Evolutionary conservation across 2,329 filamentous ascomycete species (phyloP).

Genomic region (Pseudogymnoascus sp.): DNA sequence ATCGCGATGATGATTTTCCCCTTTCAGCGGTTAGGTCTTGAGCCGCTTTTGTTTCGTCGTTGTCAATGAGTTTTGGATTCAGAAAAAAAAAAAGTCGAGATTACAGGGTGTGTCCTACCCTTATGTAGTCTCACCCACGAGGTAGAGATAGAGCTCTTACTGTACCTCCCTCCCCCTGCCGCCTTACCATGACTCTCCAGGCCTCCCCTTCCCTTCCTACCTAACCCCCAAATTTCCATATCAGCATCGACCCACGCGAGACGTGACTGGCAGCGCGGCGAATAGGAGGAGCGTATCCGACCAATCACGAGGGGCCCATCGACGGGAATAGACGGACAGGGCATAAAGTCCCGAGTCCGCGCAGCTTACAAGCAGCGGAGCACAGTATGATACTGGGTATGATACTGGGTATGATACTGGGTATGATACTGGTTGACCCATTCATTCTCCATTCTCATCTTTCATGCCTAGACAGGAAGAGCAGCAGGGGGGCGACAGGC

Average conservation of each 20-base stretch:
- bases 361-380: not conserved
- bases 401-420: not conserved
- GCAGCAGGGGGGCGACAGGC: not conserved
- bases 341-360: not conserved
- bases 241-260: not conserved
- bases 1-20: not conserved
- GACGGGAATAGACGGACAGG: not conserved
- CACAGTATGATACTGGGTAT: not conserved
- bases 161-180: not conserved
- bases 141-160: not conserved
- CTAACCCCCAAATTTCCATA: not conserved
- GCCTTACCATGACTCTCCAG: not conserved
- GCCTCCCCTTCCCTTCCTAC: too few species aligned
- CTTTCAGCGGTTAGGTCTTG: not conserved
- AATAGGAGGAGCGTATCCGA: not conserved
- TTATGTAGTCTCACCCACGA: not conserved
- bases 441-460: too few species aligned
- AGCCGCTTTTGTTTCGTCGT: not conserved
- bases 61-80: not conserved
- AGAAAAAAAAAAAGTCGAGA: not conserved
- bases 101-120: not conserved
- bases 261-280: not conserved
- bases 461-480: not conserved
- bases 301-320: not conserved
- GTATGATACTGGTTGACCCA: not conserved